Base-by-base conservation (phyloP, 2,329 filamentous ascomycete species). In the Cadophora luteo-olivacea region DNA sequence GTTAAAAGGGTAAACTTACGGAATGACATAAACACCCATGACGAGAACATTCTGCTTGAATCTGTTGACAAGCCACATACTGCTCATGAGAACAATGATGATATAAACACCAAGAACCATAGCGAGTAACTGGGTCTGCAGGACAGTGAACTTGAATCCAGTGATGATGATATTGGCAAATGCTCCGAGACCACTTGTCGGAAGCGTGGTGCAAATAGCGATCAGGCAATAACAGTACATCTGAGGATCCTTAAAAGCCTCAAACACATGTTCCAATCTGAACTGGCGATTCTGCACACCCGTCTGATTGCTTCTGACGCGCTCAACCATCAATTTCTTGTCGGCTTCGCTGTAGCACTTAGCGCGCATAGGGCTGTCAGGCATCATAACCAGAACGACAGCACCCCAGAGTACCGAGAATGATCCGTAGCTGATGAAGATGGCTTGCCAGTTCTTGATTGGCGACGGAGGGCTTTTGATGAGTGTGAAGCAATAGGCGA, bases 61-160 rank as follows among this genome's bases (percentile, higher is more conserved):
- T 78, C 86, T 90, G 80, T 89, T 90, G 16, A 90, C 89, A 4
- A 93, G 75, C 85, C 85, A 93, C 0, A 88, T 85, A 0, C 90
- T 91, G 0, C 82, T 81, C 32, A 93, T 80, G 0, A 94, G 82
- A 4, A 93, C 86, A 60, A 90, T 82, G 69, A 94, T 92, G 73
- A 93, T 93, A 72, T 91, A 91, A 49, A 86, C 87, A 5, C 91
- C 91, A 0, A 92, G 82, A 0, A 93, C 91, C 89, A 94, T 93
- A 49, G 90, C 86, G 29, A 94, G 81, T 1, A 94, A 81, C 79
- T 93, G 91, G 0, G 91, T 92, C 78, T 94, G 81, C 7, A 93
- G 82, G 0, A 82, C 81, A 0, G 81, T 84, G 75, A 93, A 94
- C 0, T 89, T 80, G 68, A 94, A 89, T n/a, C 83, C 82, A 66